phyloP scores from a whole-genome alignment of 1,284 basidiomycete genomes.

The Fomitopsis schrenkii region DNA sequence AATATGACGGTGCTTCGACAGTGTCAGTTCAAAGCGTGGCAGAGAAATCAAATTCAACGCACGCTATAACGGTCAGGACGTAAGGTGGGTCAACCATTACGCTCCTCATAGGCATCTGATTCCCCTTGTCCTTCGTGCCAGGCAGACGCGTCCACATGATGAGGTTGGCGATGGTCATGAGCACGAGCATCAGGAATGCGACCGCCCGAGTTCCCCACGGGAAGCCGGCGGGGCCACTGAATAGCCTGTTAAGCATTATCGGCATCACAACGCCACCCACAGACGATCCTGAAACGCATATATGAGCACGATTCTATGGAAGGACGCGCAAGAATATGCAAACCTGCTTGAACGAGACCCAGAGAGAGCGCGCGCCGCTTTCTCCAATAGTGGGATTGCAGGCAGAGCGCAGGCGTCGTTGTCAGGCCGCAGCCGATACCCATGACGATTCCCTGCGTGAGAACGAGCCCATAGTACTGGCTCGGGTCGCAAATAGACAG shows the following conservation, averaged over 20 bases:
- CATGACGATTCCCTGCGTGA: constrained; percentile 13
- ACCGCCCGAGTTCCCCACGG: constrained; percentile 23
- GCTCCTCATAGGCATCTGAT: background rate
- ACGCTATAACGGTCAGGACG: constrained; percentile 13
- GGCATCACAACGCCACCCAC: constrained; percentile 39
- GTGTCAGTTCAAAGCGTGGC: background rate
- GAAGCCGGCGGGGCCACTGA: constrained; percentile 34
- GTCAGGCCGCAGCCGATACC: constrained; percentile 38
- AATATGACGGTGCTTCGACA: background rate
- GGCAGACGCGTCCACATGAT: background rate
- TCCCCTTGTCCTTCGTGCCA: background rate
- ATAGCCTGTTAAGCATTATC: constrained; percentile 41
- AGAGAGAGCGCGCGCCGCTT: constrained; percentile 34
- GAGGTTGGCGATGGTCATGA: background rate
- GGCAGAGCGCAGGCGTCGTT: constrained; percentile 45
- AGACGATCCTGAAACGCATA: constrained; percentile 33
- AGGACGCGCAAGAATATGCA: no score
- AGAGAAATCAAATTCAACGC: constrained; percentile 7
- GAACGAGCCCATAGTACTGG: constrained; percentile 26
- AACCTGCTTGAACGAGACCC: constrained; percentile 29
- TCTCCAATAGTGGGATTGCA: constrained; percentile 33
- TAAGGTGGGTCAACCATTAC: background rate
- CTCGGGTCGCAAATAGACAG: constrained; percentile 25
- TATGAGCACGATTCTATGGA: constrained; percentile 41
- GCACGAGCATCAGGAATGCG: background rate